Conservation (phyloP, 306 rosid genomes). For the Acacia melanoxylon region DNA sequence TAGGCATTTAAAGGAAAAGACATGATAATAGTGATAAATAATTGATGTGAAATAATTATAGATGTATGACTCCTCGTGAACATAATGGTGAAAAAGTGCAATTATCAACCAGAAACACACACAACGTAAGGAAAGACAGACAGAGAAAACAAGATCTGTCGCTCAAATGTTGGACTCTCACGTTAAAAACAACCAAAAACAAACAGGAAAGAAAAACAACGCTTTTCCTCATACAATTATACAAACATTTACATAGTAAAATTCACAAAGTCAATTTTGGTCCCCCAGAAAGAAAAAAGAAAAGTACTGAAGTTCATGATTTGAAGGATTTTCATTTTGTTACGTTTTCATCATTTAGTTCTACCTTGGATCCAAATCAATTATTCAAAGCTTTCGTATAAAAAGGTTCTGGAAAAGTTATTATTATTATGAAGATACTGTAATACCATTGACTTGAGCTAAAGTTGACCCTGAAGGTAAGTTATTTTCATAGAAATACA, state of each 20-base stretch:
- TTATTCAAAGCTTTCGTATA: background rate
- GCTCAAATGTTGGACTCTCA: background rate
- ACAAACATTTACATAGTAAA: background rate
- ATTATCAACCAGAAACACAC: too few relatives aligned
- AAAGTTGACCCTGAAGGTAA: background rate
- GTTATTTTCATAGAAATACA: background rate
- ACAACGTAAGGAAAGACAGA: background rate
- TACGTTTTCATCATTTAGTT: background rate
- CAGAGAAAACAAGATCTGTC: background rate
- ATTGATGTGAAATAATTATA: background rate
- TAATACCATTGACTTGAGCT: background rate
- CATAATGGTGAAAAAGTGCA: background rate
- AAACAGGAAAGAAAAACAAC: too few relatives aligned
- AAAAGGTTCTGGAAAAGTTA: background rate
- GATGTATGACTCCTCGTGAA: background rate
- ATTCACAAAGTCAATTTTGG: background rate
- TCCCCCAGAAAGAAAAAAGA: background rate
- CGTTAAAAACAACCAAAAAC: too few relatives aligned
- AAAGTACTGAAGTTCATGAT: background rate
- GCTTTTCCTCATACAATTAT: background rate
- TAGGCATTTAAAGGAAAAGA: background rate
- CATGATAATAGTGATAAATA: background rate
- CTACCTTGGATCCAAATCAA: background rate
- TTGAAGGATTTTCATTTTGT: background rate
- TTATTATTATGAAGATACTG: background rate